Base-by-base conservation (phyloP, 768 basidiomycete genomes). In the Russula emetica region DNA sequence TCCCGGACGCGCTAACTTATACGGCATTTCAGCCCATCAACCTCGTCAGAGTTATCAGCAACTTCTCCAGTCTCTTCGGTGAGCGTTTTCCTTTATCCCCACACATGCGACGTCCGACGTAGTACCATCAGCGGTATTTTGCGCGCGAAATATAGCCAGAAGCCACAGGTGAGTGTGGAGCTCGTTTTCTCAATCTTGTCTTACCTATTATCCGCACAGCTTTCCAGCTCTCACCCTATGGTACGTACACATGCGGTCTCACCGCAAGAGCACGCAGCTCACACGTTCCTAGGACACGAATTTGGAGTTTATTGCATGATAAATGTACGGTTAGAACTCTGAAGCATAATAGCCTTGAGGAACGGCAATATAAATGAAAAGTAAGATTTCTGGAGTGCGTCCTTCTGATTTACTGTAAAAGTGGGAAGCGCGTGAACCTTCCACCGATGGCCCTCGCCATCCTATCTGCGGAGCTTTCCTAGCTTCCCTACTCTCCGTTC, bases 151-250 rank as follows among this genome's bases (percentile, higher is more conserved):
- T 92, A 82, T 73, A 83, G 81, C 69, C 88, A 91, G 78, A 87
- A 82, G 66, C 86, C 87, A 5, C 89, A 87, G 58, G 67, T 67
- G 4, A 49, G 57, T 13, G 32, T 20, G 36, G 55, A 55, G n/a
- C 28, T 7, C 6, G 18, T 36, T 30, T 26, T 28, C 16, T 44
- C 24, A 24, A 11, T 34, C 24, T 40, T 7, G 26, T 14, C 22
- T 42, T 18, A 40, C 28, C 20, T 64, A 18, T 28, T 24, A n/a
- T 38, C 30, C 7, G 9, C 38, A 24, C 53, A 76, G 73, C 72
- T 92, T 18, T 87, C 86, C 9, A 86, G 85, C 63, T 90, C 89
- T 18, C 89, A 90, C 67, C 86, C 80, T 5, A 88, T 90, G 63
- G 88, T 81, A 58, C 62, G 77, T 73, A 13, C 61, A 76, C 62